These are phyloP conservation scores for Fusarium torulosum DNA, from an alignment of 2,329 filamentous ascomycete species.

Conservation along the genomic window DNA sequence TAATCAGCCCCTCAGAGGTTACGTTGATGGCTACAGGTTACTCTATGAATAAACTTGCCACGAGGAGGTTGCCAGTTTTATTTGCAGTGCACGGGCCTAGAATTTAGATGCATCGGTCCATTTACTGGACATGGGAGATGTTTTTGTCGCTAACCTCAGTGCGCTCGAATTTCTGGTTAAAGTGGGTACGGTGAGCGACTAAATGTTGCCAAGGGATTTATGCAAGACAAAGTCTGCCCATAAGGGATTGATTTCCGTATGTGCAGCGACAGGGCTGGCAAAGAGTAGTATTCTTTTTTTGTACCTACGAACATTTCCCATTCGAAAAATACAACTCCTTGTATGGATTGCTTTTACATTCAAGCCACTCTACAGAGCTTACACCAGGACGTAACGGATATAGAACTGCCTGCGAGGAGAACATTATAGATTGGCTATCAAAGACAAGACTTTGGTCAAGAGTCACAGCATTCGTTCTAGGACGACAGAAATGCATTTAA, in stretches of 20 bases:
- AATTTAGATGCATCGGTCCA: slow-evolving; percentile 7
- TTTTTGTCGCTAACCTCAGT: background rate
- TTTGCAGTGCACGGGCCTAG: background rate
- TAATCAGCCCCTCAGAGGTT: background rate
- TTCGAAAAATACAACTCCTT: slow-evolving; percentile 1
- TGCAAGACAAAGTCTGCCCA: background rate
- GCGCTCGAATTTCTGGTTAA: background rate
- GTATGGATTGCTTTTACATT: slow-evolving; percentile 25
- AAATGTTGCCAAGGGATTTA: background rate
- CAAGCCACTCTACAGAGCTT: no score
- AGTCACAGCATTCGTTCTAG: no score
- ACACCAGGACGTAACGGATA: no score
- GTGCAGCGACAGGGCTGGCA: slow-evolving; percentile 12
- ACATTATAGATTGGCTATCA: no score
- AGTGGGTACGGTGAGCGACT: background rate
- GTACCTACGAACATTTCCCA: slow-evolving; percentile 28
- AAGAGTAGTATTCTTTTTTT: slow-evolving; percentile 26
- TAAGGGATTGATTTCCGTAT: background rate
- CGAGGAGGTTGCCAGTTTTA: slow-evolving; percentile 1
- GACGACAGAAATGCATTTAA: no score
- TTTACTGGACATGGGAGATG: slow-evolving; percentile 8
- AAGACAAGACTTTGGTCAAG: no score
- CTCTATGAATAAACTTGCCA: background rate
- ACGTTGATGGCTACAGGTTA: background rate
- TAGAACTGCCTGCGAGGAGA: no score